These are phyloP conservation scores for Tardiomyces depauwii DNA, from an alignment of 1,139 yeast genomes.

Conservation along the genomic window DNA sequence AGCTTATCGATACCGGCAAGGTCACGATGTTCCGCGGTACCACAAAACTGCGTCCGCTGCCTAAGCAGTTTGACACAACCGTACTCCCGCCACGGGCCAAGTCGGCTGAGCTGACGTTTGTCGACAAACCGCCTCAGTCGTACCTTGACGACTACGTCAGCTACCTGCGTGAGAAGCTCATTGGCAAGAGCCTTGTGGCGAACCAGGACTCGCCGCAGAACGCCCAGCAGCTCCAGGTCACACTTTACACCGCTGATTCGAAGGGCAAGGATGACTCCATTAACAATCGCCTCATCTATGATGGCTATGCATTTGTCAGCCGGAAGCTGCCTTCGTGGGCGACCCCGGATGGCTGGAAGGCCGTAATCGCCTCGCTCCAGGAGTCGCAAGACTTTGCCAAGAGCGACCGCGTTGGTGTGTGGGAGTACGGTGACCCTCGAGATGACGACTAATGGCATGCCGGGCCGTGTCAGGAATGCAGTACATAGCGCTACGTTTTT, in stretches of 20 bases:
- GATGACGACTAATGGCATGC: conserved; percentile 40
- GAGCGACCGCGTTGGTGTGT: conserved; percentile 49
- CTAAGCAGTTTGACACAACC: conserved; percentile 36
- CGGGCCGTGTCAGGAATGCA: no score
- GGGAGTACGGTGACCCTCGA: conserved; percentile 74
- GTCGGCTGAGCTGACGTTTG: conserved; percentile 42
- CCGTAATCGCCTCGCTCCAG: conserved; percentile 23
- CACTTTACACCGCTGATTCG: conserved; percentile 52
- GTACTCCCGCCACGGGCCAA: conserved; percentile 47
- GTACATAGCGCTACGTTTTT: no score
- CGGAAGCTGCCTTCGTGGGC: conserved; percentile 29
- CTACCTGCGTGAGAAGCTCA: conserved; percentile 42
- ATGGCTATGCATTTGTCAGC: conserved; percentile 58
- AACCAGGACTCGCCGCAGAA: conserved; percentile 32
- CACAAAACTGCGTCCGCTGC: conserved; percentile 41
- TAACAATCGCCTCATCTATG: conserved; percentile 48
- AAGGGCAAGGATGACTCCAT: conserved; percentile 50
- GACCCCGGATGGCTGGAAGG: conserved; percentile 23
- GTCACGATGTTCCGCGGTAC: conserved; percentile 8
- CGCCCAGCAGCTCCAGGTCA: conserved; percentile 34
- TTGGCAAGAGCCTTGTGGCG: conserved; percentile 49
- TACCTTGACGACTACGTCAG: conserved; percentile 51
- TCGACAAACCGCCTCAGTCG: conserved; percentile 52
- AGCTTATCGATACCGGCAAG: conserved; percentile 53
- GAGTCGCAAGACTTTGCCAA: conserved; percentile 42